Evolutionary conservation across 2,329 filamentous ascomycete genomes (phyloP).

Genomic region (Thielaviopsis punctulata): DNA sequence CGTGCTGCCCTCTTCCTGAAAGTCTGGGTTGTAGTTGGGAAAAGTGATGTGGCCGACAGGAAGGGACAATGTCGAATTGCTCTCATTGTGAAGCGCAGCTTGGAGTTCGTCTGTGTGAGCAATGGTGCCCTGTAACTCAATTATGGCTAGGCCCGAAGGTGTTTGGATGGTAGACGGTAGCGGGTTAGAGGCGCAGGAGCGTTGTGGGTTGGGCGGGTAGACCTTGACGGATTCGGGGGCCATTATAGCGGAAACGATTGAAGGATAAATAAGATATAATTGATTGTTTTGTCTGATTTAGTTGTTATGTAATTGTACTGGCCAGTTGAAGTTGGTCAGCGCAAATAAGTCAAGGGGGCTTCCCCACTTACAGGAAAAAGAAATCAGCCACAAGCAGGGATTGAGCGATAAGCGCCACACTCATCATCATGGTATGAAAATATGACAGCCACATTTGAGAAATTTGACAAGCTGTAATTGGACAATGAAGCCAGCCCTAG

Average conservation of each 20-base stretch:
- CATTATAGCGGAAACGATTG: background rate
- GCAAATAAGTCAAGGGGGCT: background rate
- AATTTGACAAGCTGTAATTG: background rate
- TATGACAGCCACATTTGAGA: background rate
- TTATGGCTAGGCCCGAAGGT: slow-evolving; percentile 69
- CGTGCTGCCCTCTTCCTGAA: slow-evolving; percentile 32
- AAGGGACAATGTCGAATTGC: slow-evolving; percentile 18
- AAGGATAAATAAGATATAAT: background rate
- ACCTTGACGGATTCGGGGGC: slow-evolving; percentile 19
- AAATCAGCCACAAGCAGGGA: background rate
- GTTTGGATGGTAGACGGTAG: slow-evolving; percentile 76
- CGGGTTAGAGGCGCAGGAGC: slow-evolving; percentile 25
- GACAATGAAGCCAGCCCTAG: slow-evolving; percentile 6
- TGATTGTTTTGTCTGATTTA: background rate
- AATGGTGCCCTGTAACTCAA: slow-evolving; percentile 86
- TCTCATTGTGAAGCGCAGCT: slow-evolving; percentile 15
- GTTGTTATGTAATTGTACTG: background rate
- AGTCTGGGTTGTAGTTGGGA: slow-evolving; percentile 48
- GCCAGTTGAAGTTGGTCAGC: no score
- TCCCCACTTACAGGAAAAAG: background rate
- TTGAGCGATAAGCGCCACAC: slow-evolving; percentile 5
- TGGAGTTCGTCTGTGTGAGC: slow-evolving; percentile 40
- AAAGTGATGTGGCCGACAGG: slow-evolving; percentile 61
- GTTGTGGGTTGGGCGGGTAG: slow-evolving; percentile 20
- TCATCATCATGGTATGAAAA: background rate